Evolutionary conservation across 2,329 filamentous ascomycete genomes (phyloP).

Genomic region (Penicillium sp.): DNA sequence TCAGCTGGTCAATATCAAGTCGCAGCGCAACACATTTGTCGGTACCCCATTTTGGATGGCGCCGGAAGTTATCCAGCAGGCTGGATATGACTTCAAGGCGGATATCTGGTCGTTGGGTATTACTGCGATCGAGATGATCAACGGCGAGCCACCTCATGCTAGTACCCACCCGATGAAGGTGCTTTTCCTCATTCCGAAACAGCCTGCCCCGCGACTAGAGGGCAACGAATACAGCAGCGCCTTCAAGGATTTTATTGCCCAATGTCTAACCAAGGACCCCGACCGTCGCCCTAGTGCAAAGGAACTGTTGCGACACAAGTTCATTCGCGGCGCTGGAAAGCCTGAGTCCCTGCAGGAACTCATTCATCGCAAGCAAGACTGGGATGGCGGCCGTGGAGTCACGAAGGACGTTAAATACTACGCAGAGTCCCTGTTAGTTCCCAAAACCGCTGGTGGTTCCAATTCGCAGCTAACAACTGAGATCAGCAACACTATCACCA

Average conservation of each 20-base stretch:
- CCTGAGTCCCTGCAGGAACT: constrained; percentile 85
- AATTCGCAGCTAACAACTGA: constrained; percentile 14
- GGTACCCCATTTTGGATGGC: constrained; percentile 98
- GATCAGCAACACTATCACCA: constrained; percentile 58
- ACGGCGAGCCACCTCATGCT: constrained; percentile 84
- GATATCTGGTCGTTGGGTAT: constrained; percentile 94
- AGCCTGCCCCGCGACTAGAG: constrained; percentile 77
- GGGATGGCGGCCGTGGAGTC: constrained; percentile 69
- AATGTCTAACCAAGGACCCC: constrained; percentile 89
- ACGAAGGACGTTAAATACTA: constrained; percentile 78
- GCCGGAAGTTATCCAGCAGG: constrained; percentile 87
- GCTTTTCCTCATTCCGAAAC: constrained; percentile 86
- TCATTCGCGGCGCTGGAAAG: constrained; percentile 82
- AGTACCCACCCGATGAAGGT: constrained; percentile 92
- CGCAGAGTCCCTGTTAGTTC: constrained; percentile 75
- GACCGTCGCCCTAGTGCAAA: constrained; percentile 80
- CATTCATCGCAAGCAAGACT: constrained; percentile 75
- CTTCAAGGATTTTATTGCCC: constrained; percentile 89
- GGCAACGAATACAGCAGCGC: constrained; percentile 77
- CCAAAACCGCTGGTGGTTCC: not conserved
- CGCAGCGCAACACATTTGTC: constrained; percentile 94
- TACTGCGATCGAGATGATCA: constrained; percentile 83
- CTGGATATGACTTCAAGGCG: constrained; percentile 80
- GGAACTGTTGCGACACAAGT: constrained; percentile 82
- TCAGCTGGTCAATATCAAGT: constrained; percentile 96